phyloP scores from a whole-genome alignment of 2,329 filamentous ascomycete genomes.

The Rhynchosporium secalis region DNA sequence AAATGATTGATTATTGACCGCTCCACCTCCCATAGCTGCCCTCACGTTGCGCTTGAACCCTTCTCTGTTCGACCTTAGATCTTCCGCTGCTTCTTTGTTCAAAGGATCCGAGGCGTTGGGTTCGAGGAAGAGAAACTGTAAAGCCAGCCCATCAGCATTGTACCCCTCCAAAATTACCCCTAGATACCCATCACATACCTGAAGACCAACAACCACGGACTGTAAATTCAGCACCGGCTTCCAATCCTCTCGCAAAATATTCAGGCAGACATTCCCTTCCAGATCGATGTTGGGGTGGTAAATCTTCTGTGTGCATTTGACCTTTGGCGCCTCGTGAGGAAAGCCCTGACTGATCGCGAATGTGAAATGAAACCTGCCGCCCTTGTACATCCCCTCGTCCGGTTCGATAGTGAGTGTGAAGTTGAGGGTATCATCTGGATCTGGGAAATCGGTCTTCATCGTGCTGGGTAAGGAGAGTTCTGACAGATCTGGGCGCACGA shows the following conservation, averaged over 20 bases:
- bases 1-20: slow-evolving; percentile 70
- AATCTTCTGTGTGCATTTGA: slow-evolving; percentile 96
- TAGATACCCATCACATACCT: slow-evolving; percentile 53
- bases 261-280: slow-evolving; percentile 96
- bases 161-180: not conserved
- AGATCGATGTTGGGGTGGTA: slow-evolving; percentile 99
- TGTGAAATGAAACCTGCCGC: slow-evolving; percentile 82
- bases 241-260: slow-evolving; percentile 97
- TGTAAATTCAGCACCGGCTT: slow-evolving; percentile 97
- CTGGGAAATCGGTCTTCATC: slow-evolving; percentile 79
- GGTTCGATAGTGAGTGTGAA: slow-evolving; percentile 80
- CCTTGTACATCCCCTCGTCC: slow-evolving; percentile 86
- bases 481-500: slow-evolving; percentile 62
- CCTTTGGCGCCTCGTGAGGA: slow-evolving; percentile 95
- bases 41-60: slow-evolving; percentile 90
- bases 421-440: slow-evolving; percentile 83
- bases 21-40: slow-evolving; percentile 77
- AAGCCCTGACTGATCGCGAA: slow-evolving; percentile 95
- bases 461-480: slow-evolving; percentile 77
- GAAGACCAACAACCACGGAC: slow-evolving; percentile 90
- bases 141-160: slow-evolving; percentile 14
- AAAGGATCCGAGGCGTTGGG: slow-evolving; percentile 96
- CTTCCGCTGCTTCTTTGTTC: slow-evolving; percentile 96
- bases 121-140: slow-evolving; percentile 92
- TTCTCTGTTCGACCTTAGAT: slow-evolving; percentile 81